These are phyloP conservation scores for Hymenoscyphus linearis DNA, from an alignment of 2,329 filamentous ascomycete species.

Conservation along the genomic window DNA sequence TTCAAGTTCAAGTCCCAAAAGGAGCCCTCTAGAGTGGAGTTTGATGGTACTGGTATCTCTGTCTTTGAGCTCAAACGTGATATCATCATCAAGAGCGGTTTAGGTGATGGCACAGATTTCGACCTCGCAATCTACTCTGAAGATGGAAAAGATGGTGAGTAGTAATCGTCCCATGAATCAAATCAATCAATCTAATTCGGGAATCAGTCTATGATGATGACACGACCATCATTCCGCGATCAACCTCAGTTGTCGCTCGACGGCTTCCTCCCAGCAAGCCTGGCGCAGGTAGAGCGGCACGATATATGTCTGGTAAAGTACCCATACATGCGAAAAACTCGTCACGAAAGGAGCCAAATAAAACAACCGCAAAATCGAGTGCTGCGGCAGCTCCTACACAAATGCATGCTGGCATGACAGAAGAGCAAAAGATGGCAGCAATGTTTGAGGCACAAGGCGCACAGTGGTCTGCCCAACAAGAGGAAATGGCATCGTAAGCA, in stretches of 20 bases:
- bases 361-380: conserved; percentile 47
- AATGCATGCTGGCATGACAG: conserved; percentile 76
- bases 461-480: conserved; percentile 89
- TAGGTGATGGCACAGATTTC: conserved; percentile 94
- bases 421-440: conserved; percentile 89
- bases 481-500: conserved; percentile 77
- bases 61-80: conserved; percentile 99
- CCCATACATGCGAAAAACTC: conserved; percentile 81
- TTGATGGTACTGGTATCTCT: conserved; percentile 95
- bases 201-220: conserved; percentile 96
- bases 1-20: conserved; percentile 99
- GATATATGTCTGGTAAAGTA: conserved; percentile 96
- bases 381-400: conserved; percentile 51
- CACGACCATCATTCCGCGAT: conserved; percentile 92
- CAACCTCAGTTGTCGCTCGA: conserved; percentile 86
- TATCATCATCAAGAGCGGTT: conserved; percentile 89
- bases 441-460: conserved; percentile 88
- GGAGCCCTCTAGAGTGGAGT: conserved; percentile 88
- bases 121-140: conserved; percentile 92
- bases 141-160: conserved; percentile 83
- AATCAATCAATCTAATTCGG: not conserved
- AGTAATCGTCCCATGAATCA: conserved; percentile 51
- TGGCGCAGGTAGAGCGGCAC: conserved; percentile 83
- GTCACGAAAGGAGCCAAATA: conserved; percentile 62
- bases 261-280: conserved; percentile 78